These are phyloP conservation scores for Metschnikowia kunwiensis DNA, from an alignment of 805 yeast species.

Conservation along the genomic window DNA sequence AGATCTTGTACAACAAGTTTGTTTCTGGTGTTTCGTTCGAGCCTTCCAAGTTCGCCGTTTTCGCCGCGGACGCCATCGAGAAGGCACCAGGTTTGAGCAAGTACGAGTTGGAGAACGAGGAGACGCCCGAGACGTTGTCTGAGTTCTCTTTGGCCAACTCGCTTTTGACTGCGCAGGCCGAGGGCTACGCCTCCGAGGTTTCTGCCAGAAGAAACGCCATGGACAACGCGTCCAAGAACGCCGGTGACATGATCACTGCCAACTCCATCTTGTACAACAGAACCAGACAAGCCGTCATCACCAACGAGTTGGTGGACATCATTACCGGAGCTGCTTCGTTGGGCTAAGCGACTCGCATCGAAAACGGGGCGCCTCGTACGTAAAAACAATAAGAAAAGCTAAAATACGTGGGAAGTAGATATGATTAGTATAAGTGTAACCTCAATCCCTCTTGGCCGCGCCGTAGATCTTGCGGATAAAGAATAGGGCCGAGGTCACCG, in stretches of 20 bases:
- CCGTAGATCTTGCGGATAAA: constrained; percentile 64
- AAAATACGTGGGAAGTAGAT: no score
- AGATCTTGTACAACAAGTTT: constrained; percentile 84
- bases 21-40: constrained; percentile 86
- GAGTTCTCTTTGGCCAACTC: constrained; percentile 91
- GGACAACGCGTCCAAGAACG: constrained; percentile 99
- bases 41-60: constrained; percentile 69
- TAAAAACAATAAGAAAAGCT: constrained; percentile 6
- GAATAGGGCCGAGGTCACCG: constrained; percentile 60
- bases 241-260: constrained; percentile 96
- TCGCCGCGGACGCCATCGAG: constrained; percentile 67
- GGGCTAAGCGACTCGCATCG: no score
- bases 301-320: constrained; percentile 96
- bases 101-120: constrained; percentile 70
- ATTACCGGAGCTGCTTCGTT: constrained; percentile 99
- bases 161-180: constrained; percentile 87
- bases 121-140: constrained; percentile 67
- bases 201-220: constrained; percentile 99
- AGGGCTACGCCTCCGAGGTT: constrained; percentile 97
- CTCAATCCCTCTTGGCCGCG: constrained; percentile 52
- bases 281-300: constrained; percentile 29
- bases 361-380: no score
- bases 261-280: constrained; percentile 98
- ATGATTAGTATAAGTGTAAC: no score
- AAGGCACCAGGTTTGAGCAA: constrained; percentile 81